Evolutionary conservation across 1,139 yeast genomes (phyloP).

Genomic region (Candida buenavistaensis): DNA sequence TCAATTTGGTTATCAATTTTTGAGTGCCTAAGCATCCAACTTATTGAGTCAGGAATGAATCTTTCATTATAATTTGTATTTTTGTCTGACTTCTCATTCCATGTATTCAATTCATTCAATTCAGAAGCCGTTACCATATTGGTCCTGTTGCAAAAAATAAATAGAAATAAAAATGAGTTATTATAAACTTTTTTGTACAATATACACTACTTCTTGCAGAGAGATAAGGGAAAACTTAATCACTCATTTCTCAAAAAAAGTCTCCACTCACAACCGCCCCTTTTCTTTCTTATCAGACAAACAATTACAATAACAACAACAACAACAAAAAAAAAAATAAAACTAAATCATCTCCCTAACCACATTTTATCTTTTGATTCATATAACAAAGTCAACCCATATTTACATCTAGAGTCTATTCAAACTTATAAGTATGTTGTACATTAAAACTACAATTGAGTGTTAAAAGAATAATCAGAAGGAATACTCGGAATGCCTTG

Average conservation of each 20-base stretch:
- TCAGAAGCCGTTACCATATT: slow-evolving; percentile 15
- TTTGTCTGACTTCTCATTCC: slow-evolving; percentile 8
- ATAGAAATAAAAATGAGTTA: no score
- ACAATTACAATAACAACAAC: slow-evolving; percentile 2
- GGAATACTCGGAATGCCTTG: no score
- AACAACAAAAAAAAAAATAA: background rate
- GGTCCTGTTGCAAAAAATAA: no score
- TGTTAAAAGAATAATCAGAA: no score
- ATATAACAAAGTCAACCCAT: no score
- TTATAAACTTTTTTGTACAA: no score
- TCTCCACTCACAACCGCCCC: no score
- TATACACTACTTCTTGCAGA: slow-evolving; percentile 4
- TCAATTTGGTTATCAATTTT: background rate
- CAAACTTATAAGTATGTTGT: no score
- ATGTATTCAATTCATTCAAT: slow-evolving; percentile 8
- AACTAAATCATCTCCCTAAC: background rate
- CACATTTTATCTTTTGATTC: background rate
- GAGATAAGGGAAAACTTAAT: background rate
- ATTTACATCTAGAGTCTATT: no score
- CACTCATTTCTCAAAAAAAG: background rate
- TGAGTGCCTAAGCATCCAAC: slow-evolving; percentile 11
- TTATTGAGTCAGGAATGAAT: slow-evolving; percentile 8
- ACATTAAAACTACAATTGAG: no score
- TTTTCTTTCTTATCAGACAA: background rate
- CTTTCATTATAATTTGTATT: slow-evolving; percentile 1